Percentiles rank a stretch among this genome's conserved stretches.
These are phyloP conservation scores for Alisma plantagoaquatica DNA, from an alignment of 106 monocot species.

Conservation along the genomic window DNA sequence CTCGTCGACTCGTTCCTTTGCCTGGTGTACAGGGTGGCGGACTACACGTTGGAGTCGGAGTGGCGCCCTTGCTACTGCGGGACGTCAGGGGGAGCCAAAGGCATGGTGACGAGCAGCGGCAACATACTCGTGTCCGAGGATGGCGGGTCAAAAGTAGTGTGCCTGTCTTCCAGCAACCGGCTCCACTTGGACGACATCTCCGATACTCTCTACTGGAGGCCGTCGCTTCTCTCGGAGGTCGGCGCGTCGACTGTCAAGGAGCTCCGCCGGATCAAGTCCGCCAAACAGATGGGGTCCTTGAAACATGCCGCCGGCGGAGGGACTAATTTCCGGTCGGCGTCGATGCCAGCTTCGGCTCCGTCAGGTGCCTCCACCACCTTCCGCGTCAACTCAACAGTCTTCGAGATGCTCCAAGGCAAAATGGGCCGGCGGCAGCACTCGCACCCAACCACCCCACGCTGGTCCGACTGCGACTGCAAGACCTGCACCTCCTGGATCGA, in stretches of 20 bases:
- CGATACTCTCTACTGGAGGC: conserved; percentile 77
- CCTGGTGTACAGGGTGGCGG: conserved; percentile 61
- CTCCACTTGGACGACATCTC: conserved; percentile 79
- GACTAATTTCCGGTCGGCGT: conserved; percentile 2
- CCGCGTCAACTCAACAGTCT: conserved; percentile 61
- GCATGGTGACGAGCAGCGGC: conserved; percentile 36
- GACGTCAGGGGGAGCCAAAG: conserved; percentile 35
- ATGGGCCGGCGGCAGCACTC: conserved; percentile 33
- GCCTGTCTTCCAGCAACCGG: conserved; percentile 44
- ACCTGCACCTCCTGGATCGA: conserved; percentile 56
- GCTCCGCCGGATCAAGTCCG: conserved; percentile 37
- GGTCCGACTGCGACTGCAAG: conserved; percentile 92
- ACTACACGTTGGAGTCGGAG: conserved; percentile 60
- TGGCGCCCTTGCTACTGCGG: conserved; percentile 87
- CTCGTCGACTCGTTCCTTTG: conserved; percentile 75
- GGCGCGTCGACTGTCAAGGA: conserved; percentile 27
- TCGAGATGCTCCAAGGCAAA: conserved; percentile 71
- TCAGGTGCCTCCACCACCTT: conserved; percentile 31
- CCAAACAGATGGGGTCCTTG: neutral
- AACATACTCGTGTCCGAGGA: conserved; percentile 56
- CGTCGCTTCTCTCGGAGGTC: conserved; percentile 40
- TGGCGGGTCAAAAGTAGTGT: conserved; percentile 47
- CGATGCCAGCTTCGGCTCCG: neutral
- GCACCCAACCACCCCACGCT: conserved; percentile 39
- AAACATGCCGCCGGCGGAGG: too few species aligned